phyloP scores from a whole-genome alignment of 139 green algal genomes.

The Chlamydomonas schloesseri region DNA sequence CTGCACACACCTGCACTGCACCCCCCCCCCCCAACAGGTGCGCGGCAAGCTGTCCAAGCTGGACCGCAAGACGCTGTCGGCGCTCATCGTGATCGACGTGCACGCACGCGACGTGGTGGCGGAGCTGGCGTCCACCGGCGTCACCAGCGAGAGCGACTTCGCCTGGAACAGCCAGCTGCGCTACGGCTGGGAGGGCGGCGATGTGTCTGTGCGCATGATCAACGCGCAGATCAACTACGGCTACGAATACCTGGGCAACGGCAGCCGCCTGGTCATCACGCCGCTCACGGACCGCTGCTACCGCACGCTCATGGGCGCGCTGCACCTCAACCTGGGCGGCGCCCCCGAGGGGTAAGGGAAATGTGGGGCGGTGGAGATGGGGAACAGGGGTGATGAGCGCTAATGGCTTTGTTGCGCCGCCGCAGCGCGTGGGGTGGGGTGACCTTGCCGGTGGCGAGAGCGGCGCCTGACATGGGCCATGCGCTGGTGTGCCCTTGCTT shows the following conservation, averaged over 20 bases:
- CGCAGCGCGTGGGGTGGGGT: too few relatives aligned
- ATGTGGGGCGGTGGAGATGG: neutral
- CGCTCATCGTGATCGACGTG: conserved; percentile 88
- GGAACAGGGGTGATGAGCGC: too few relatives aligned
- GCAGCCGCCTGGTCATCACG: conserved; percentile 68
- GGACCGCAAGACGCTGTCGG: conserved; percentile 82
- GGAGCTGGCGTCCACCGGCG: conserved; percentile 56
- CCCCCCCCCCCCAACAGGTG: conserved; percentile 35
- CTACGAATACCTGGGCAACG: conserved; percentile 64
- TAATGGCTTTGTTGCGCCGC: too few relatives aligned
- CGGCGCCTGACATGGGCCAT: too few relatives aligned
- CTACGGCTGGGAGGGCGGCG: conserved; percentile 79
- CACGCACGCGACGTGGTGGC: conserved; percentile 78
- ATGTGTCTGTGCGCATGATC: conserved; percentile 83
- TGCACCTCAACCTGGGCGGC: conserved; percentile 77
- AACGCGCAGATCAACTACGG: conserved; percentile 64
- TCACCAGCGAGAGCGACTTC: conserved; percentile 71
- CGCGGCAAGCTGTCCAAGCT: conserved; percentile 66
- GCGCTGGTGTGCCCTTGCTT: too few relatives aligned
- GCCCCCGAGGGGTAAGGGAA: conserved; percentile 64
- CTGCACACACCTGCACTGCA: neutral
- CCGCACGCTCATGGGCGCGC: conserved; percentile 77
- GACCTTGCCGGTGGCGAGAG: too few relatives aligned
- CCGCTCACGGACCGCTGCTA: conserved; percentile 71
- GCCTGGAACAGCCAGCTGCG: conserved; percentile 85